phyloP scores from a whole-genome alignment of 1,284 basidiomycete genomes.

The Trichosporon asahii region DNA sequence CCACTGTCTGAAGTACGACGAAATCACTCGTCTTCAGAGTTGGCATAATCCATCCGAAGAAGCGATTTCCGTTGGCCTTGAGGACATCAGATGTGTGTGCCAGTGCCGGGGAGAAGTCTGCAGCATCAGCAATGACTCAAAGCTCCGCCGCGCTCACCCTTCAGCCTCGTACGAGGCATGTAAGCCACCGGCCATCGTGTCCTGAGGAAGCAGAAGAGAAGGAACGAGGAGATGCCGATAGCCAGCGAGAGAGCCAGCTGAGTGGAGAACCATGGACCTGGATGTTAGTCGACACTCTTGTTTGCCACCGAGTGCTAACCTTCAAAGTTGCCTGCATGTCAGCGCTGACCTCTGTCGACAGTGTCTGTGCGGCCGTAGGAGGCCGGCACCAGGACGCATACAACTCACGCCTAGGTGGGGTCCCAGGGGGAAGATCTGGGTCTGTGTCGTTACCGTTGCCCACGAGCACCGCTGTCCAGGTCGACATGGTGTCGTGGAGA shows the following conservation, averaged over 20 bases:
- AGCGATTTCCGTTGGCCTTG: slow-evolving; percentile 39
- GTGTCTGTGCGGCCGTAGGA: not conserved
- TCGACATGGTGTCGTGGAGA: slow-evolving; percentile 8
- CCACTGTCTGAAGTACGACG: slow-evolving; percentile 92
- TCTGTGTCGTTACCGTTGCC: not conserved
- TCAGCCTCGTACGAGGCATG: slow-evolving; percentile 87
- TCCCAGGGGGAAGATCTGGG: not conserved
- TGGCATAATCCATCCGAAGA: slow-evolving; percentile 94
- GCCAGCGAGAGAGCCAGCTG: slow-evolving; percentile 74
- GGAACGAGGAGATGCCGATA: slow-evolving; percentile 75
- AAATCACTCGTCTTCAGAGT: slow-evolving; percentile 87
- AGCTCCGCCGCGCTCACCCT: slow-evolving; percentile 59
- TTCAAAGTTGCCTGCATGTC: slow-evolving; percentile 9
- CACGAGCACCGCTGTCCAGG: slow-evolving; percentile 8
- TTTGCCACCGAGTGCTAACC: not conserved
- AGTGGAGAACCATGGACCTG: slow-evolving; percentile 63
- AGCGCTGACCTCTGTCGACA: not conserved
- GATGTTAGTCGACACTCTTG: not conserved
- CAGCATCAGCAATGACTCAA: not conserved
- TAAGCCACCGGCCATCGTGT: slow-evolving; percentile 84
- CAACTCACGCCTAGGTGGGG: not conserved
- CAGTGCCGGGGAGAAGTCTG: slow-evolving; percentile 44
- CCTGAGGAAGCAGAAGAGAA: slow-evolving; percentile 82
- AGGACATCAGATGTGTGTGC: slow-evolving; percentile 39
- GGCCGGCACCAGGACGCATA: not conserved